Evolutionary conservation across 164 flowering plant genomes (phyloP), one percentile per base, ranked within the genome.

Genomic region (Tetrastigma voinierianum): DNA sequence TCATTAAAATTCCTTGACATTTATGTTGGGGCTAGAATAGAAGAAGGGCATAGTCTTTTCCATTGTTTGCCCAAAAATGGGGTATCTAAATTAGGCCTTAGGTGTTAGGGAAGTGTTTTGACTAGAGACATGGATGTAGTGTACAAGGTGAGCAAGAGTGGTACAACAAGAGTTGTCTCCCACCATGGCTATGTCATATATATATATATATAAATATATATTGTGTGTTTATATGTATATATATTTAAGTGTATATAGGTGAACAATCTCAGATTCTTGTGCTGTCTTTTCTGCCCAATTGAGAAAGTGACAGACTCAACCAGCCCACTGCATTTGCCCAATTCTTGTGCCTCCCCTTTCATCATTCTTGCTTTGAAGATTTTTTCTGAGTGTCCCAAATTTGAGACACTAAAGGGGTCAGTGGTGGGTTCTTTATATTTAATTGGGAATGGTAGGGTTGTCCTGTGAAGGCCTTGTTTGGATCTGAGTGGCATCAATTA

Each of bases 251-350:
- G n/a, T 44, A 32, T 32, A 32, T 44, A 63, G 54, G 47, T 40
- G 53, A 59, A 53, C 51, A 56, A 54, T 45, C 62, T 5, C 46
- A 47, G 72, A 75, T 66, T 66, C 54, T 62, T 74, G 61, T 67
- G 76, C 66, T 65, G 74, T 72, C 76, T 67, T 69, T 76, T 76
- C 74, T 72, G 76, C 78, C 60, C 63, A 19, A 18, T 32, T 47
- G 21, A 59, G 73, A 74, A 64, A 51, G 54, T 17, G 53, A 76
- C 45, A 10, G 69, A 64, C 46, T 60, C 46, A 49, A 46, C 64
- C 46, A 48, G 49, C 64, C 68, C 63, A 70, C 52, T 73, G 40
- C 40, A 32, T n/a, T n/a, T n/a, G n/a, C n/a, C n/a, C n/a, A n/a
- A n/a, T n/a, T n/a, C n/a, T n/a, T n/a, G n/a, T n/a, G n/a, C n/a